phyloP scores from a whole-genome alignment of 179 eudicot species.

The Heliamphora pulchella region DNA sequence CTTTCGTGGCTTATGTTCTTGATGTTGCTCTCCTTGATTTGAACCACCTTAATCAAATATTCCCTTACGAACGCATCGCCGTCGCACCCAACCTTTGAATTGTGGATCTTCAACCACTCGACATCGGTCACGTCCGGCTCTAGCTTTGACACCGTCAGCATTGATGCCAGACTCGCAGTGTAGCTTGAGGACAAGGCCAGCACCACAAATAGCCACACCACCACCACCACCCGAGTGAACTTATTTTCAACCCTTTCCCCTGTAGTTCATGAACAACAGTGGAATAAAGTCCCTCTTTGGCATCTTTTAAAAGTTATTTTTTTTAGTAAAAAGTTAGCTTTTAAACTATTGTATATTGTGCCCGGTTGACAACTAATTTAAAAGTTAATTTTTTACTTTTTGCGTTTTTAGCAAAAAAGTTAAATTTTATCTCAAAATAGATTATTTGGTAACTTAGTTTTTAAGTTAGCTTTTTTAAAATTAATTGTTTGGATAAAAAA shows the following conservation, averaged over 20 bases:
- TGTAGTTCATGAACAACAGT: not conserved
- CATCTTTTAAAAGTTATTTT: too few relatives aligned
- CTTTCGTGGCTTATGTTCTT: constrained; percentile 14
- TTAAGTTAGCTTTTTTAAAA: too few relatives aligned
- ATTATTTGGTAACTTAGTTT: too few relatives aligned
- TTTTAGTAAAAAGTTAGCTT: too few relatives aligned
- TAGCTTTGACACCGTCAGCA: constrained; percentile 38
- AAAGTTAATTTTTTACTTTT: too few relatives aligned
- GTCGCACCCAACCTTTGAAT: constrained; percentile 38
- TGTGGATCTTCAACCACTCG: constrained; percentile 17
- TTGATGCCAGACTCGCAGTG: constrained; percentile 42
- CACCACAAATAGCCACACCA: constrained; percentile 27
- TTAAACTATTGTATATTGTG: too few relatives aligned
- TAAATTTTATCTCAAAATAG: too few relatives aligned
- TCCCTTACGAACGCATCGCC: constrained; percentile 25
- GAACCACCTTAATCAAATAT: constrained; percentile 18
- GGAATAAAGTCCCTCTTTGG: too few relatives aligned
- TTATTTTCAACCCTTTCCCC: constrained; percentile 35
- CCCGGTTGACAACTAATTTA: too few relatives aligned
- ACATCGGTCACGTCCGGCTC: constrained; percentile 29
- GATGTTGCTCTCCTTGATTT: constrained; percentile 21
- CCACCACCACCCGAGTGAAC: constrained; percentile 22
- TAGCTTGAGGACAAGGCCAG: constrained; percentile 34
- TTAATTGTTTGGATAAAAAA: too few relatives aligned
- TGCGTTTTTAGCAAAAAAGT: too few relatives aligned